These are phyloP conservation scores for Huntiella bhutanensis DNA, from an alignment of 2,329 filamentous ascomycete genomes.

Conservation along the genomic window DNA sequence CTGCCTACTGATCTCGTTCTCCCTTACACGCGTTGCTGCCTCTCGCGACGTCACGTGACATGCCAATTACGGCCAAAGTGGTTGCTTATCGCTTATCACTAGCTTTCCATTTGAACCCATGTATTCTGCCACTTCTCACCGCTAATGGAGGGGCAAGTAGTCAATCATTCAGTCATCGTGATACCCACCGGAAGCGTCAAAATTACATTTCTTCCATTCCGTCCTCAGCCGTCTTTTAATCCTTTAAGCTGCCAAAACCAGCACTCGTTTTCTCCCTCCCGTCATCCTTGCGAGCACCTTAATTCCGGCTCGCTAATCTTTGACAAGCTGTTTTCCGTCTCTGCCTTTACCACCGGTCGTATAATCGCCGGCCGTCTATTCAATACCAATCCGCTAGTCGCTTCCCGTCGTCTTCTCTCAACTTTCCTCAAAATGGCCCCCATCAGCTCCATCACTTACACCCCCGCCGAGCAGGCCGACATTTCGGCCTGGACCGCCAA, in stretches of 20 bases:
- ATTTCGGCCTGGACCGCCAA: slow-evolving; percentile 70
- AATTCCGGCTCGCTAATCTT: too few relatives aligned
- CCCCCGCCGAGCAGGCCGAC: slow-evolving; percentile 62
- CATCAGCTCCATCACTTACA: slow-evolving; percentile 52
- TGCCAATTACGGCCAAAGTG: not conserved
- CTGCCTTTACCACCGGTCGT: slow-evolving; percentile 19
- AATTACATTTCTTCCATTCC: too few relatives aligned
- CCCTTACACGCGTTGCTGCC: not conserved
- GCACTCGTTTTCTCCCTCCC: not conserved
- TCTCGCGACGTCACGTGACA: slow-evolving; percentile 7
- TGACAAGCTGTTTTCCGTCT: slow-evolving; percentile 15
- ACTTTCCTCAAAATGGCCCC: slow-evolving; percentile 37
- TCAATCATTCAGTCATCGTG: not conserved
- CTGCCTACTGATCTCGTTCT: not conserved
- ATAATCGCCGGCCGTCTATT: slow-evolving; percentile 19
- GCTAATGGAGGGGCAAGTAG: slow-evolving; percentile 10
- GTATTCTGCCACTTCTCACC: slow-evolving; percentile 7
- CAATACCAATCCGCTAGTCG: too few relatives aligned
- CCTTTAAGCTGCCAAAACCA: not conserved
- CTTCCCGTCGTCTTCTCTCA: not conserved
- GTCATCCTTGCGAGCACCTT: too few relatives aligned
- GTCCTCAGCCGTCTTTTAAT: not conserved
- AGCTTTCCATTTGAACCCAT: too few relatives aligned
- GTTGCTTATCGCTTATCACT: not conserved
- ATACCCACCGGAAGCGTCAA: too few relatives aligned